Evolutionary conservation across 2,329 filamentous ascomycete genomes (phyloP).

Genomic region (Cladosporium sp.): DNA sequence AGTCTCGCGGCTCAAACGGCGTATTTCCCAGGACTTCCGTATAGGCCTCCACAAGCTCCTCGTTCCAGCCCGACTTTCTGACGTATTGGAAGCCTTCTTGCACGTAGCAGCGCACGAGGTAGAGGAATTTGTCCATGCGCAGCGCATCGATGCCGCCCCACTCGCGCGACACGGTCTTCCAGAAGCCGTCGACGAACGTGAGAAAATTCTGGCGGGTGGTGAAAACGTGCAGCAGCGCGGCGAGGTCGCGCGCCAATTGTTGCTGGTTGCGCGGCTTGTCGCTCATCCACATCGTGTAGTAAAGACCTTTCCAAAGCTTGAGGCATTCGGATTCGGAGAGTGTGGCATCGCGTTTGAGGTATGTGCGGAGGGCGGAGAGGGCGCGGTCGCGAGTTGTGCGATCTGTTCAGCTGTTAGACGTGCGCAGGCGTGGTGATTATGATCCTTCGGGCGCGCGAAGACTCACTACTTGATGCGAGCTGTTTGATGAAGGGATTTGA

Average conservation of each 20-base stretch:
- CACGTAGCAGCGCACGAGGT: constrained; percentile 75
- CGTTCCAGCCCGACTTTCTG: constrained; percentile 35
- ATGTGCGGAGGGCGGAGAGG: constrained; percentile 70
- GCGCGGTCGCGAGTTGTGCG: constrained; percentile 38
- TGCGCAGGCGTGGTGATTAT: too few relatives aligned
- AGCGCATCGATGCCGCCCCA: constrained; percentile 49
- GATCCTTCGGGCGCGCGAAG: too few relatives aligned
- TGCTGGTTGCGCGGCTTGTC: constrained; percentile 87
- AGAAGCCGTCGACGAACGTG: constrained; percentile 47
- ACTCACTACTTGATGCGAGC: constrained; percentile 75
- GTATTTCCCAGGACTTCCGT: constrained; percentile 45
- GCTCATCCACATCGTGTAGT: constrained; percentile 86
- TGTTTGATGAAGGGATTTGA: constrained; percentile 69
- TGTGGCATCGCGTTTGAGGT: constrained; percentile 61
- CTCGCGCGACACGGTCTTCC: constrained; percentile 49
- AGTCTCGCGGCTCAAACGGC: constrained; percentile 44
- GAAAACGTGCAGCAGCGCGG: constrained; percentile 61
- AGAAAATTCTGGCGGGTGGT: constrained; percentile 38
- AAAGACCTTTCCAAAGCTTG: constrained; percentile 93
- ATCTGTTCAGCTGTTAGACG: constrained; percentile 18
- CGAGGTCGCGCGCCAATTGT: constrained; percentile 72
- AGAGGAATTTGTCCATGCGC: constrained; percentile 84
- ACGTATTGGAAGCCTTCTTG: constrained; percentile 60
- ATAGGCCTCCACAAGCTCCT: constrained; percentile 39
- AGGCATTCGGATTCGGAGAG: constrained; percentile 68